phyloP scores from a whole-genome alignment of 2,329 filamentous ascomycete species.

The Fusarium napiforme region DNA sequence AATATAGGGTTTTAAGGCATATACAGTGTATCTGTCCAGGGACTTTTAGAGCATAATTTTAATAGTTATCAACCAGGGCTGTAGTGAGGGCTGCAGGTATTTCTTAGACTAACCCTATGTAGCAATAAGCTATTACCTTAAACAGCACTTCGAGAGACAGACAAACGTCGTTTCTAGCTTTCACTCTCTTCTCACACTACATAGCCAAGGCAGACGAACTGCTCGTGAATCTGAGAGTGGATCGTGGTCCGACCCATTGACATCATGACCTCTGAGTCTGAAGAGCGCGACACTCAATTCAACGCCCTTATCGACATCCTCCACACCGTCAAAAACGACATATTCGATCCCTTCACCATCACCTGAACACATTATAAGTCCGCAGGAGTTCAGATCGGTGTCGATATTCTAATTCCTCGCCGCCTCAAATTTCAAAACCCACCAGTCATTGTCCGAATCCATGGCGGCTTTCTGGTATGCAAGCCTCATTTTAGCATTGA shows the following conservation, averaged over 20 bases:
- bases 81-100: too few species aligned
- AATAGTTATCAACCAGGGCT: too few species aligned
- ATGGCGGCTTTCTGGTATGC: neutral
- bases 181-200: too few species aligned
- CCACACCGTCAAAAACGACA: neutral
- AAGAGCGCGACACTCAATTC: neutral
- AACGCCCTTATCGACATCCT: neutral
- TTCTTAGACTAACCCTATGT: too few species aligned
- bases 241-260: fast-evolving
- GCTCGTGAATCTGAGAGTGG: too few species aligned
- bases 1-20: too few species aligned
- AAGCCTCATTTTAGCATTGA: fast-evolving
- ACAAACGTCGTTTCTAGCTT: too few species aligned
- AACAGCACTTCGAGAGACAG: too few species aligned
- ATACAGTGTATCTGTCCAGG: too few species aligned
- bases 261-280: neutral
- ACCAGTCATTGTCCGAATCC: neutral
- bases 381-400: neutral
- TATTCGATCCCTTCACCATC: neutral
- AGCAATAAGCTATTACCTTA: too few species aligned
- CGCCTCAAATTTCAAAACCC: neutral
- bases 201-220: too few species aligned
- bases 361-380: neutral
- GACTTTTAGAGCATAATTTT: too few species aligned
- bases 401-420: neutral